Base-by-base conservation (phyloP, 345 rosid genomes). In the Aurinia saxatilis region DNA sequence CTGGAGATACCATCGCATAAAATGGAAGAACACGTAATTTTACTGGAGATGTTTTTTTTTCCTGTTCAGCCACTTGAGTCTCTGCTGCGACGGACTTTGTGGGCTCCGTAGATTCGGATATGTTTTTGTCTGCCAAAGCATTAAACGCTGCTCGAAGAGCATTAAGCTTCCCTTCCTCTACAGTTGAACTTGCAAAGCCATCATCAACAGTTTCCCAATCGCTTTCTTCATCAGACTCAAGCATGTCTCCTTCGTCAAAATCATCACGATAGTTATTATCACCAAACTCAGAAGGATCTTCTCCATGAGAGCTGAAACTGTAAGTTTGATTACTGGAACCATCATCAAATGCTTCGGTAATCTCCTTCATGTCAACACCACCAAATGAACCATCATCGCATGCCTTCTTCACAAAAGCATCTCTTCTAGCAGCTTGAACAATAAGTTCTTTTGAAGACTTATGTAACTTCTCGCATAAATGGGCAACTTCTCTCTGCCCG, bases 401-500 rank as follows among this genome's bases (percentile, higher is more conserved):
- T 67, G 70, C 72, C 42, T 57, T 71, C 46, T 34, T 59, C 3
- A 3, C 47, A 0, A 0, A 41, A 19, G 57, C 51, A 51, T 66
- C 73, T 56, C 47, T 61, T 53, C 48, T 44, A 54, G 64, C 54
- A 57, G 74, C 39, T 59, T 61, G 76, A 25, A 50, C 46, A 18
- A 61, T 64, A 59, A 79, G 53, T 40, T 89, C 77, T 50, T 49
- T 75, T 29, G 96, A 86, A 70, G 90, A 84, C 64, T 72, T 86
- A 14, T 57, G 67, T 37, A 91, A 68, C 76, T 79, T 86, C 66
- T 62, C 71, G 61, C 98, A 91, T 44, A 88, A 78, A 73, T 78
- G 75, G 42, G 88, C 95, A 23, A 91, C 96, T 72, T 91, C 98
- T 77, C 96, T 83, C 79, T 86, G 96, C 56, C 98, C 96, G 0